These are phyloP conservation scores for Cylindrotheca closterium DNA, from an alignment of 108 stramenopile species.

Conservation along the genomic window DNA sequence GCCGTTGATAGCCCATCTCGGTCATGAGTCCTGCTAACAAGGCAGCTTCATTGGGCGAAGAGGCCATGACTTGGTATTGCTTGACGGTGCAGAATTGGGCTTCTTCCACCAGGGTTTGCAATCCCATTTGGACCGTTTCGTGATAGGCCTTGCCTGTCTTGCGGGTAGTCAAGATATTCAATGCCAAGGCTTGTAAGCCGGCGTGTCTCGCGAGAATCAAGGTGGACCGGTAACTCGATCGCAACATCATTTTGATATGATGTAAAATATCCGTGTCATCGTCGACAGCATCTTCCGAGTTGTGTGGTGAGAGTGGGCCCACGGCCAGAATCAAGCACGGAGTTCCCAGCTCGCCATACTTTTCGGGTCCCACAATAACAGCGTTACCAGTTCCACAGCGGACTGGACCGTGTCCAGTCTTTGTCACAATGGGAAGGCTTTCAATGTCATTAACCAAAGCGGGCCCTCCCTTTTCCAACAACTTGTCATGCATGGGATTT, in stretches of 20 bases:
- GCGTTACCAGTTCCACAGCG: conserved; percentile 32
- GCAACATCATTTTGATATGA: conserved; percentile 13
- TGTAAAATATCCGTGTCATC: conserved; percentile 1
- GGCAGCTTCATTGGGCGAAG: conserved; percentile 3
- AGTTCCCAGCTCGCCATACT: conserved; percentile 10
- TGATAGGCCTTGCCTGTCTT: background rate
- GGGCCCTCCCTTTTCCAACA: conserved; percentile 13
- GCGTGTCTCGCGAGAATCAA: conserved; percentile 21
- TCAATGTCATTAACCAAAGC: conserved; percentile 11
- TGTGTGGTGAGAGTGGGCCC: conserved; percentile 10
- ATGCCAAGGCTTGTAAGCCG: conserved; percentile 11
- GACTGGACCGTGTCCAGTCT: conserved; percentile 24
- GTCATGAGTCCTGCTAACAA: background rate
- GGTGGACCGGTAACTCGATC: conserved; percentile 18
- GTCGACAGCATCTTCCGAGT: background rate
- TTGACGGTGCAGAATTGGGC: conserved; percentile 13
- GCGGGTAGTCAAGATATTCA: conserved; percentile 11
- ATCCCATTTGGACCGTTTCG: conserved; percentile 7
- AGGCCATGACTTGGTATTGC: conserved; percentile 12
- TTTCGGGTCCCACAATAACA: conserved; percentile 15
- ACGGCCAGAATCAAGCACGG: conserved; percentile 18
- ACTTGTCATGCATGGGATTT: background rate
- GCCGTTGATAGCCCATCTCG: conserved; percentile 15
- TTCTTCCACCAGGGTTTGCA: conserved; percentile 23
- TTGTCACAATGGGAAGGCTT: conserved; percentile 9